Conservation (phyloP, 106 monocot genomes). For the Narthecium ossifragum region DNA sequence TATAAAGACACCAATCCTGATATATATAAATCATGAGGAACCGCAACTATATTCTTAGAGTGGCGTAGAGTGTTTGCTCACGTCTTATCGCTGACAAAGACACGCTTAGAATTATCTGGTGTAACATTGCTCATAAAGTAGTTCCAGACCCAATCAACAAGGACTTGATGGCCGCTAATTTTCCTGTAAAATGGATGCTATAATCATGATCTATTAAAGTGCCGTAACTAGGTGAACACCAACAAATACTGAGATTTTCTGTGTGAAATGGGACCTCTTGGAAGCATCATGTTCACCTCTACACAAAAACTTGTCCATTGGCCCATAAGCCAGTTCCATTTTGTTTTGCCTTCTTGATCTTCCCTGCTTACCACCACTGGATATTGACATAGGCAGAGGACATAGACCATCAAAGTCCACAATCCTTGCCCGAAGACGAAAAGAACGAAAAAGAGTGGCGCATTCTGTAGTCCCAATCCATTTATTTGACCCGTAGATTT, state of each 20-base stretch:
- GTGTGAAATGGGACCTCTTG: slow-evolving; percentile 4
- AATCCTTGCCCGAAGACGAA: slow-evolving; percentile 78
- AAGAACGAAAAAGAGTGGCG: slow-evolving; percentile 79
- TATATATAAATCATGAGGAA: no score
- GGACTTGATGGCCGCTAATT: slow-evolving; percentile 40
- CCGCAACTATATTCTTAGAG: no score
- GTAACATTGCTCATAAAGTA: slow-evolving; percentile 47
- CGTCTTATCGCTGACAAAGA: slow-evolving; percentile 69
- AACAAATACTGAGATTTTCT: not conserved
- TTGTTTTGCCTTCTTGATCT: slow-evolving; percentile 20
- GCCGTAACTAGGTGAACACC: not conserved
- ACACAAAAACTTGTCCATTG: slow-evolving; percentile 82
- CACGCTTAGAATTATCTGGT: slow-evolving; percentile 24
- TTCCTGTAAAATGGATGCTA: slow-evolving; percentile 17
- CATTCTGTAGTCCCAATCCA: slow-evolving; percentile 99
- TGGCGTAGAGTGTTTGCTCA: slow-evolving; percentile 36
- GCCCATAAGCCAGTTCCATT: slow-evolving; percentile 37
- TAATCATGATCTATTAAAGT: slow-evolving; percentile 5
- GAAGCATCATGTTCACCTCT: slow-evolving; percentile 1
- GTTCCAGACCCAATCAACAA: slow-evolving; percentile 92
- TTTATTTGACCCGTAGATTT: slow-evolving; percentile 63
- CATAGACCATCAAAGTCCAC: slow-evolving; percentile 79
- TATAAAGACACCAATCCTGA: no score
- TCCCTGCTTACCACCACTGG: not conserved
- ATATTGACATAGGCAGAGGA: slow-evolving; percentile 19